A percentile compares a stretch with the other conserved stretches of the same genome.
Conservation (phyloP, 164 flowering plant genomes). For the Chloranthus sessilifolius region DNA sequence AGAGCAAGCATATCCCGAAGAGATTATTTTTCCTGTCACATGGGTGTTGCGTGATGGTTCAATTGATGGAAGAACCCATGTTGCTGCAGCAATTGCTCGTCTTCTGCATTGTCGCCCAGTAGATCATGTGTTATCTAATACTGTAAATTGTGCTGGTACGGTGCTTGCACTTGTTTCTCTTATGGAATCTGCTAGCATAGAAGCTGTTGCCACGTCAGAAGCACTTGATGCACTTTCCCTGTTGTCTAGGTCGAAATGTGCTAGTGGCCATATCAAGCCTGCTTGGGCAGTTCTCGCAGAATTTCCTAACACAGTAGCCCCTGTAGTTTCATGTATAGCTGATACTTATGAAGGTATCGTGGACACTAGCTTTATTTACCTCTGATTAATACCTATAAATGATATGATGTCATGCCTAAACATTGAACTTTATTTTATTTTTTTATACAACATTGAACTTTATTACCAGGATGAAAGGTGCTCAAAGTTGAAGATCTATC, state of each 20-base stretch:
- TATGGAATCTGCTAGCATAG: constrained; percentile 51
- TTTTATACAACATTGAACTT: too few relatives aligned
- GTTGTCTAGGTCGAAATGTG: constrained; percentile 61
- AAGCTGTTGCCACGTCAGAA: constrained; percentile 66
- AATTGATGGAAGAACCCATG: constrained; percentile 68
- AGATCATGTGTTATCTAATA: constrained; percentile 57
- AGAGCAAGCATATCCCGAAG: constrained; percentile 63
- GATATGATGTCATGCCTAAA: too few relatives aligned
- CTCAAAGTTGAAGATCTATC: too few relatives aligned
- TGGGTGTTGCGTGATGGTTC: constrained; percentile 81
- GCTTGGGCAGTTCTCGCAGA: constrained; percentile 89
- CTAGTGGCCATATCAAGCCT: constrained; percentile 56
- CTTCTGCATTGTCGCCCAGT: constrained; percentile 50
- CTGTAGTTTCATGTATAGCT: constrained; percentile 74
- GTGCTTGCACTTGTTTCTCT: constrained; percentile 85
- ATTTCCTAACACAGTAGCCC: constrained; percentile 55
- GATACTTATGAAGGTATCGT: too few relatives aligned
- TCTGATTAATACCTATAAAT: too few relatives aligned
- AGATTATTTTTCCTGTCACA: constrained; percentile 75
- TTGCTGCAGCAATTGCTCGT: constrained; percentile 94
- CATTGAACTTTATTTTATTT: too few relatives aligned
- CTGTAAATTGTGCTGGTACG: constrained; percentile 78
- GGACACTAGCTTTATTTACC: too few relatives aligned
- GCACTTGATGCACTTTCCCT: constrained; percentile 87
- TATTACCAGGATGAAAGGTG: too few relatives aligned